Conservation (phyloP, 2,329 filamentous ascomycete species). For the Alternaria dauci region DNA sequence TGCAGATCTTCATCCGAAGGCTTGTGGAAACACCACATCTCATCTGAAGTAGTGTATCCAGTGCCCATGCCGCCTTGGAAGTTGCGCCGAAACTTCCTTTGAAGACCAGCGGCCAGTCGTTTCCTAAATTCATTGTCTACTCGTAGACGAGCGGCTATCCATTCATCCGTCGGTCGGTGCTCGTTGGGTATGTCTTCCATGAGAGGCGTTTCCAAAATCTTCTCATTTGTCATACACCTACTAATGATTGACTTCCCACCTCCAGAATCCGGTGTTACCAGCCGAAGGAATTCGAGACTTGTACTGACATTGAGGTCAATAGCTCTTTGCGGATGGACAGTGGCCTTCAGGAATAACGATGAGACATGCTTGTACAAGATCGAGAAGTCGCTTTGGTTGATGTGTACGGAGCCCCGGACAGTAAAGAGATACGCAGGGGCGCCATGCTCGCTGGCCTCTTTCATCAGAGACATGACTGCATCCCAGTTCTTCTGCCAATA, state of each 20-base stretch:
- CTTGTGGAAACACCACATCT: constrained; percentile 63
- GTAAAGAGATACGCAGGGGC: constrained; percentile 58
- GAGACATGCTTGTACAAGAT: constrained; percentile 68
- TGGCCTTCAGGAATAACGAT: constrained; percentile 67
- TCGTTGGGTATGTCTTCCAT: constrained; percentile 61
- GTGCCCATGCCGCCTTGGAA: constrained; percentile 47
- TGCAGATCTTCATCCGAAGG: constrained; percentile 38
- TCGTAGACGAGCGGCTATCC: constrained; percentile 64
- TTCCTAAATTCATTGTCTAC: constrained; percentile 67
- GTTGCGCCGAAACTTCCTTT: constrained; percentile 47
- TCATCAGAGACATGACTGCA: constrained; percentile 64
- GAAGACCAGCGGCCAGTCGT: constrained; percentile 57
- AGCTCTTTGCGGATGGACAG: constrained; percentile 69
- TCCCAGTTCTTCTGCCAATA: constrained; percentile 73
- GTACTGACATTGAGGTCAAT: constrained; percentile 69
- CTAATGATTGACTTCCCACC: constrained; percentile 56
- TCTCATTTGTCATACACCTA: constrained; percentile 63
- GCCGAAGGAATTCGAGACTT: constrained; percentile 68
- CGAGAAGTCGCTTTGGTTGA: constrained; percentile 72
- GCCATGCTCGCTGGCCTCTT: constrained; percentile 62
- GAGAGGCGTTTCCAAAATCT: constrained; percentile 57
- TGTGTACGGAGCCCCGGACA: constrained; percentile 68
- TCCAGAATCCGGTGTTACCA: constrained; percentile 54
- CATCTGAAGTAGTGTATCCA: constrained; percentile 53
- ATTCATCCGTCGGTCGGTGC: constrained; percentile 66